A percentile compares a stretch with the other conserved stretches of the same genome.
Evolutionary conservation across 2,329 filamentous ascomycete species (phyloP).

Genomic region (Cladosporium sp.): DNA sequence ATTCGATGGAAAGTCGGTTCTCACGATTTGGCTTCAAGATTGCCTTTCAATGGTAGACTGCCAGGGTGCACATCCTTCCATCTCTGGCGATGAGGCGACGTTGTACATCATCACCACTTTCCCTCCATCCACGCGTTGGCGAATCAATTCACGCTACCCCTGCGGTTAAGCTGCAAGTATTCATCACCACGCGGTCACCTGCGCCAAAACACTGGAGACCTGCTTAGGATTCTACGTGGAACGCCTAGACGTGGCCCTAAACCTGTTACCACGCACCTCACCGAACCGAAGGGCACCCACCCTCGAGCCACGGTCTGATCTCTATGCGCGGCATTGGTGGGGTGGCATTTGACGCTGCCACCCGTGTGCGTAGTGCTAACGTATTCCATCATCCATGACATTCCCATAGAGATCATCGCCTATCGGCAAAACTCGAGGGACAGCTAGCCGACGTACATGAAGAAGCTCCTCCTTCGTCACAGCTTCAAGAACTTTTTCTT

Average conservation of each 20-base stretch:
- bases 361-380: neutral
- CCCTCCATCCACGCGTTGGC: neutral
- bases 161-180: conserved; percentile 6
- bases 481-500: conserved; percentile 8
- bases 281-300: conserved; percentile 1
- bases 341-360: conserved; percentile 6
- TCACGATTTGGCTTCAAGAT: conserved; percentile 8
- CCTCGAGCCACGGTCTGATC: neutral
- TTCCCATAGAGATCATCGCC: conserved; percentile 9
- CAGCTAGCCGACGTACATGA: conserved; percentile 7
- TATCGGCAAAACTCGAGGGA: neutral
- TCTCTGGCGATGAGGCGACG: neutral
- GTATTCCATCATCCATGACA: conserved; percentile 11
- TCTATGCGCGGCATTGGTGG: conserved; percentile 11
- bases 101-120: conserved; percentile 2
- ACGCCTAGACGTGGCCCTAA: conserved; percentile 9
- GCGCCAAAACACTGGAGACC: conserved; percentile 5
- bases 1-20: neutral
- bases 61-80: neutral
- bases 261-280: conserved; percentile 3
- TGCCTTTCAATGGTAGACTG: conserved; percentile 9
- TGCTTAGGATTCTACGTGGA: conserved; percentile 8
- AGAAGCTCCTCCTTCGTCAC: neutral
- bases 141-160: conserved; percentile 6
- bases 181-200: conserved; percentile 10